These are phyloP conservation scores for Akanthomyces lecanii DNA, from an alignment of 2,329 filamentous ascomycete species.

Conservation along the genomic window DNA sequence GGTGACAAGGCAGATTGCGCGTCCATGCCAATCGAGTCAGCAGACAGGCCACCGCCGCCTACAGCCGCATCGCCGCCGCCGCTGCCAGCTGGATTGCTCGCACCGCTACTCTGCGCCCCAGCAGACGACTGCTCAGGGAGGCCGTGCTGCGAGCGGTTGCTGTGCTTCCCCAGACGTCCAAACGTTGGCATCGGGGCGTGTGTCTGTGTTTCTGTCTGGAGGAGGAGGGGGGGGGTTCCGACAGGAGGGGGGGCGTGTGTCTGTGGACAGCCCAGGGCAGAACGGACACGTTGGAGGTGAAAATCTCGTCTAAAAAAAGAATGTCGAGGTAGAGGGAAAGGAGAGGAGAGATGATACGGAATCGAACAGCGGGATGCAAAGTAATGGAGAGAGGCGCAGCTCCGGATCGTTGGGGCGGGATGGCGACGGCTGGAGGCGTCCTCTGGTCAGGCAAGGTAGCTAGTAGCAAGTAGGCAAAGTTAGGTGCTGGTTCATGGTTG, in stretches of 20 bases:
- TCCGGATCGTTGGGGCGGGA: conserved; percentile 10
- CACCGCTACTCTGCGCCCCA: conserved; percentile 6
- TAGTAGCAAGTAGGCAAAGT: not conserved
- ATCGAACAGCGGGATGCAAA: conserved; percentile 19
- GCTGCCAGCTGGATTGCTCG: not conserved
- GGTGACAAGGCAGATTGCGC: conserved; percentile 18
- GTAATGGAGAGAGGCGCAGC: conserved; percentile 18
- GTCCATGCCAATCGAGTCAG: conserved; percentile 3
- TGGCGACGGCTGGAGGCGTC: conserved; percentile 13
- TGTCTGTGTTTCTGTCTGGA: not conserved
- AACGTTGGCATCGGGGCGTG: conserved; percentile 45
- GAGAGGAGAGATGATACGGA: conserved; percentile 19
- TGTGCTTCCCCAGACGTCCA: conserved; percentile 51
- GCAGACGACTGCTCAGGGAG: conserved; percentile 41
- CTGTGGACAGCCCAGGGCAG: not conserved
- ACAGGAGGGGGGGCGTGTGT: conserved; percentile 6
- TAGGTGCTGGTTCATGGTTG: not conserved
- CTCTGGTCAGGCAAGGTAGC: not conserved
- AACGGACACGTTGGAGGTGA: not conserved
- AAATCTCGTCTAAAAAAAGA: conserved; percentile 19
- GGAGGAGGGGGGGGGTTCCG: conserved; percentile 1
- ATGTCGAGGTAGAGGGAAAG: conserved; percentile 19
- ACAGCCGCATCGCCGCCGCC: conserved; percentile 8
- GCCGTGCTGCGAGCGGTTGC: conserved; percentile 54
- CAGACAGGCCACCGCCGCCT: conserved; percentile 2